phyloP scores from a whole-genome alignment of 2,329 filamentous ascomycete genomes.

The Neospermospora avenae region DNA sequence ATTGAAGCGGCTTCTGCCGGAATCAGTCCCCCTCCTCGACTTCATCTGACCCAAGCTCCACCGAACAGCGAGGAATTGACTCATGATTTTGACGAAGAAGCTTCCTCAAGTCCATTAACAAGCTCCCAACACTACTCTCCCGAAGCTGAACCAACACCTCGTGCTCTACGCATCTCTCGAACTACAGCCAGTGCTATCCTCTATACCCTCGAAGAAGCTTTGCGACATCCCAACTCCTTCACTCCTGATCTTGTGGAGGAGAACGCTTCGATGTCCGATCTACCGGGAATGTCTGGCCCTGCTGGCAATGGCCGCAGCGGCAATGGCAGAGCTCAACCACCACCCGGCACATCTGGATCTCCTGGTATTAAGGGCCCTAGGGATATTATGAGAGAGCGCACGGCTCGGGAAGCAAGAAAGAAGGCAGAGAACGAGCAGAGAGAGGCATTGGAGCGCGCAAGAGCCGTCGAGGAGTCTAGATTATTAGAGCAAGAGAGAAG shows the following conservation, averaged over 20 bases:
- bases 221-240: slow-evolving; percentile 78
- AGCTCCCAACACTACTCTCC: slow-evolving; percentile 23
- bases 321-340: slow-evolving; percentile 43
- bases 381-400: slow-evolving; percentile 85
- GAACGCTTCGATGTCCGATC: slow-evolving; percentile 87
- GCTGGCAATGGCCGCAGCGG: slow-evolving; percentile 57
- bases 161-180: slow-evolving; percentile 66
- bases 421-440: slow-evolving; percentile 51
- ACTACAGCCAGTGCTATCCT: slow-evolving; percentile 87
- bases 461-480: slow-evolving; percentile 55
- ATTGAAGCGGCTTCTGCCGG: slow-evolving; percentile 35
- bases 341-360: slow-evolving; percentile 47
- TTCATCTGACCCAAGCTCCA: slow-evolving; percentile 24
- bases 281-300: slow-evolving; percentile 56
- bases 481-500: slow-evolving; percentile 52
- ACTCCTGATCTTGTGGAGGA: slow-evolving; percentile 83
- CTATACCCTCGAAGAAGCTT: slow-evolving; percentile 85
- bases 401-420: slow-evolving; percentile 82
- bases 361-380: slow-evolving; percentile 74
- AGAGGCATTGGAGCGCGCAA: slow-evolving; percentile 41
- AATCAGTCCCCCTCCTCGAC: slow-evolving; percentile 31
- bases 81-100: slow-evolving; percentile 32
- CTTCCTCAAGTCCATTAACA: slow-evolving; percentile 27
- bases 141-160: slow-evolving; percentile 37
- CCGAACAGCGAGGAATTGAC: slow-evolving; percentile 19